A percentile compares a stretch with the other conserved stretches of the same genome.
These are phyloP conservation scores for Suhomyces pyralidae DNA, from an alignment of 805 yeast species.

Conservation along the genomic window DNA sequence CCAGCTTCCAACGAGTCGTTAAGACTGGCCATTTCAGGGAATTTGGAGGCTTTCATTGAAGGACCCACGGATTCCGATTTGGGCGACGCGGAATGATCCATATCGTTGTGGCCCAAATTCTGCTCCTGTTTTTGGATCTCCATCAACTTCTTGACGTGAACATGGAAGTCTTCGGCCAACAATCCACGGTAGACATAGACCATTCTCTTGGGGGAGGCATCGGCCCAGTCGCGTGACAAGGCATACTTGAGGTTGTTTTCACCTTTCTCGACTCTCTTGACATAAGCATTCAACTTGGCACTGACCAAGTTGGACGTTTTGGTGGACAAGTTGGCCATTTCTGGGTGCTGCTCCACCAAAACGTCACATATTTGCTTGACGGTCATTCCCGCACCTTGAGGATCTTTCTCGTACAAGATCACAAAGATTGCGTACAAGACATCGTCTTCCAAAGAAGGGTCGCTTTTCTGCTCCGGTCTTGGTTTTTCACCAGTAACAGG, in stretches of 20 bases:
- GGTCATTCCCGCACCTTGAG: constrained; percentile 78
- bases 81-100: constrained; percentile 7
- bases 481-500: constrained; percentile 77
- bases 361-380: constrained; percentile 84
- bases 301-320: constrained; percentile 78
- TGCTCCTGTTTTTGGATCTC: constrained; percentile 43
- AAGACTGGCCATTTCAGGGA: constrained; percentile 1
- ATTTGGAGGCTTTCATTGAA: constrained; percentile 4
- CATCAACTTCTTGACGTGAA: constrained; percentile 65
- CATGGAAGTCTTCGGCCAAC: constrained; percentile 68
- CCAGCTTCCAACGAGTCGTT: constrained; percentile 37
- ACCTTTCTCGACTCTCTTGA: constrained; percentile 80
- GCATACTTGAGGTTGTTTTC: constrained; percentile 71
- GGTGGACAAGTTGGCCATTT: constrained; percentile 76
- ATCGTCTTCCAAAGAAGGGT: constrained; percentile 64
- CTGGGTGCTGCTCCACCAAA: constrained; percentile 71
- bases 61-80: constrained; percentile 6
- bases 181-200: constrained; percentile 82
- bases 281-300: constrained; percentile 82
- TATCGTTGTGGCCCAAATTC: not conserved
- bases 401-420: constrained; percentile 66
- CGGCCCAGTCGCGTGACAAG: constrained; percentile 85
- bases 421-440: constrained; percentile 73
- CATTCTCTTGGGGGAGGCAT: constrained; percentile 86
- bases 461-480: constrained; percentile 61